A percentile compares a stretch with the other conserved stretches of the same genome.
These are phyloP conservation scores for Moesziomyces sp. DNA, from an alignment of 1,284 basidiomycete genomes.

Conservation along the genomic window DNA sequence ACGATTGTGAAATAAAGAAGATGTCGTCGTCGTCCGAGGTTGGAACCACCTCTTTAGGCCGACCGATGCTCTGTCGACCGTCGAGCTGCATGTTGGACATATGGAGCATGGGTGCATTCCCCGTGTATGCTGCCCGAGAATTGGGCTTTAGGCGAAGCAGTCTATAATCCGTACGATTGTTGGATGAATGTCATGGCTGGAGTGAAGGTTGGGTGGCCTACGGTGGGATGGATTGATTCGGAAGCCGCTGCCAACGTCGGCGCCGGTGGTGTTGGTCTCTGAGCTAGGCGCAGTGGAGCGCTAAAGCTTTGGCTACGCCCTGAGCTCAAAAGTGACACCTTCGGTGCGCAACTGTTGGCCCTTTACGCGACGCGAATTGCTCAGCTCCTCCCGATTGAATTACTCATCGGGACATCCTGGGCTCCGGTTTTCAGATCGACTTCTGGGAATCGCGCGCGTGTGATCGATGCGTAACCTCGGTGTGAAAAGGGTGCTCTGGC, in stretches of 20 bases:
- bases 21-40: conserved; percentile 43
- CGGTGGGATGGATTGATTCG: too few species aligned
- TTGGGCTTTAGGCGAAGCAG: too few species aligned
- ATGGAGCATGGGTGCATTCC: conserved; percentile 29
- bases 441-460: background rate
- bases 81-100: background rate
- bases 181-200: too few species aligned
- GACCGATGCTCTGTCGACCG: background rate
- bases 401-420: background rate
- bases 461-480: background rate
- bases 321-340: background rate
- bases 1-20: conserved; percentile 35
- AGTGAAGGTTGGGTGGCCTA: too few species aligned
- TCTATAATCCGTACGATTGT: too few species aligned
- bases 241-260: background rate
- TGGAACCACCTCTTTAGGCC: conserved; percentile 14
- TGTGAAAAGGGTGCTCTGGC: too few species aligned
- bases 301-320: background rate
- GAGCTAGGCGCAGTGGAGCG: background rate
- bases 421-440: background rate
- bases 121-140: background rate
- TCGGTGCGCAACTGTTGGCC: background rate
- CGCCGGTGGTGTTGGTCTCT: background rate
- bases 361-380: background rate
- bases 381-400: background rate